Base-by-base conservation (phyloP, 2,329 filamentous ascomycete species). In the Cryoendolithus antarcticus region DNA sequence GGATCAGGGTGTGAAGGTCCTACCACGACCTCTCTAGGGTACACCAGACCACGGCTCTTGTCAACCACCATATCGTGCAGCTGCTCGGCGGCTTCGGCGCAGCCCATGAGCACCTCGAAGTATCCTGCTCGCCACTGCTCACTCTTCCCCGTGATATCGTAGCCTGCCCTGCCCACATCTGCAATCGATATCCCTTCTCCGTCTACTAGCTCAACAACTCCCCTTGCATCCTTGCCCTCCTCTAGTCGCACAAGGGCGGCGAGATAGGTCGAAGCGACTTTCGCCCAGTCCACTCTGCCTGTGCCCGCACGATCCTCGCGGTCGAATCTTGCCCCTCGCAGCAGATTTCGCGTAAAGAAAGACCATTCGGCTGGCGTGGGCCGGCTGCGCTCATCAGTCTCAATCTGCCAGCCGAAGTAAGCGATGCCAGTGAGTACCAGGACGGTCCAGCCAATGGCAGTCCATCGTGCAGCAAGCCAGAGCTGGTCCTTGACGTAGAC, bases 71-170 rank as follows among this genome's bases (percentile, higher is more conserved):
- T 86, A 35, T 81, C 82, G 47, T 94, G 84, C 15, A 93, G 64
- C 49, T 88, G 76, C 62, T 95, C 88, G 4, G 86, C 78, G 0
- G 80, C 76, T 48, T 75, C 75, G 1, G 81, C 88, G 43, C 76
- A 75, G 9, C 80, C 71, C 75, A 95, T 84, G 35, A 95, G 63
- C 3, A 79, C 72, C 53, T 93, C 77, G 53, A 81, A 86, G 61
- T 96, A 96, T 1, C 86, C 86, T 39, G 84, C 71, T 51, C 81
- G 70, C 89, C 88, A 96, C 36, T 80, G 70, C 60, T 93, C 85
- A 46, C 77, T 80, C 65, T 86, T 93, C 5, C 63, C 70, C 1
- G 74, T 74, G 40, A 91, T 66, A 56, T 94, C 84, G 47, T 75
- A 76, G 0, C 77, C 75, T 2, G 69, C 65, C 40, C 62, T 66